Evolutionary conservation across 768 basidiomycete species (phyloP), one percentile per base, ranked within the genome.

Genomic region (Russula ochroleuca): DNA sequence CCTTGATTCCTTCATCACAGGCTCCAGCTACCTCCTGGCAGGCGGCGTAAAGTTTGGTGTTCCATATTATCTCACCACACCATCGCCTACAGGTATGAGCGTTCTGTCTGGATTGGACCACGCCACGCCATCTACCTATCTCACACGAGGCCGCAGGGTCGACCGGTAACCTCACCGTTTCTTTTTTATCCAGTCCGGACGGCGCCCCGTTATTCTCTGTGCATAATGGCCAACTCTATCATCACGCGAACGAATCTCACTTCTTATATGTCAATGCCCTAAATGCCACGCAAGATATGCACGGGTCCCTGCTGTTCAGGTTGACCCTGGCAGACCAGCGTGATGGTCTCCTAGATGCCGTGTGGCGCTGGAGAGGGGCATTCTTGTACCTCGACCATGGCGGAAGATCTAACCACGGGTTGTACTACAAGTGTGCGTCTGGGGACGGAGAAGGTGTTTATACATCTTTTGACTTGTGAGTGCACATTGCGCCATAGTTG

Each of bases 331-430:
- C 76, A 23, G 73, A 69, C 41, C 76, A 78, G 65, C 70, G 61
- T 25, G 72, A 71, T 31, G 78, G 79, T 31, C 71, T 82, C n/a
- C 68, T 67, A n/a, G 74, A 75, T 38, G 81, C 81, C 3, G 68
- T 65, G 11, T 85, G 84, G 84, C 69, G 78, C 54, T 86, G 83
- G 83, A 73, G 78, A 66, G 82, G 82, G 25, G 82, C 81, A 14
- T 78, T 79, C 78, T 75, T 85, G 37, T 69, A 72, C 33, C 41
- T 80, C 67, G 82, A 81, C 61, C 72, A 74, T 64, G 83, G 79
- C 8, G 28, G 68, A 19, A 70, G 71, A 65, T 75, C 76, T 21
- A 80, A 80, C 64, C 65, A 73, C n/a, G 80, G 80, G 5, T 61
- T 81, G 11, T 84, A 77, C 70, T 61, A 54, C 35, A 53, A 37